A percentile compares a stretch with the other conserved stretches of the same genome.
phyloP scores from a whole-genome alignment of 495 filamentous ascomycete species.

The Monascus purpureus region DNA sequence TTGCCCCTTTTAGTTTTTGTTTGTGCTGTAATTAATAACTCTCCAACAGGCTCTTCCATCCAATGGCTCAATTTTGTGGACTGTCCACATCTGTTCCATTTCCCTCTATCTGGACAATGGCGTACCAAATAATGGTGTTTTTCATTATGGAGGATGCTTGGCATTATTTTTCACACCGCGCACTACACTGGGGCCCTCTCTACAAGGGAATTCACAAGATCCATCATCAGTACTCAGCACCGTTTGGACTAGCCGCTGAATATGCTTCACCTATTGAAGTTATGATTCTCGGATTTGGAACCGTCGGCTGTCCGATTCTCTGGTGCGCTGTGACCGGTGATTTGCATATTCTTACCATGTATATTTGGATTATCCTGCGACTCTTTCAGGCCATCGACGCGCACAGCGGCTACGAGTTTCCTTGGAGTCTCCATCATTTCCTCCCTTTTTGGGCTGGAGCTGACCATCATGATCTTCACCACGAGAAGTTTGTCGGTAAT shows the following conservation, averaged over 20 bases:
- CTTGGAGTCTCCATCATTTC: constrained; percentile 89
- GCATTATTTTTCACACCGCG: constrained; percentile 96
- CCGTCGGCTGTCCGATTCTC: constrained; percentile 67
- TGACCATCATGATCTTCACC: constrained; percentile 90
- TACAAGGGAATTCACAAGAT: constrained; percentile 97
- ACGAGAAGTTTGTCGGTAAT: constrained; percentile 96
- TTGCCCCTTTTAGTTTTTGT: neutral
- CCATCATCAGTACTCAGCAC: constrained; percentile 95
- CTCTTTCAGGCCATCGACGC: constrained; percentile 97
- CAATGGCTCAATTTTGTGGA: constrained; percentile 88
- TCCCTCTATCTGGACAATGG: constrained; percentile 70
- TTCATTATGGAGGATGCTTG: constrained; percentile 94
- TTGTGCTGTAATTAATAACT: neutral
- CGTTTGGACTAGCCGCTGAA: constrained; percentile 91
- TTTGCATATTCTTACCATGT: constrained; percentile 94
- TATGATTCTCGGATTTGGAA: constrained; percentile 91
- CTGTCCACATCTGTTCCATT: constrained; percentile 83
- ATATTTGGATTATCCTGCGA: constrained; percentile 85
- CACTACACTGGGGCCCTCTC: constrained; percentile 86
- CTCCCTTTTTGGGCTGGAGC: constrained; percentile 97
- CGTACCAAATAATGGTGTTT: constrained; percentile 83
- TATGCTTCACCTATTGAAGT: constrained; percentile 97
- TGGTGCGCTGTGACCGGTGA: constrained; percentile 76
- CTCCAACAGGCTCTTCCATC: constrained; percentile 70
- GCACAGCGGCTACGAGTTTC: constrained; percentile 95